A percentile compares a stretch with the other conserved stretches of the same genome.
Conservation (phyloP, 345 rosid species). For the Brassica carinata region DNA sequence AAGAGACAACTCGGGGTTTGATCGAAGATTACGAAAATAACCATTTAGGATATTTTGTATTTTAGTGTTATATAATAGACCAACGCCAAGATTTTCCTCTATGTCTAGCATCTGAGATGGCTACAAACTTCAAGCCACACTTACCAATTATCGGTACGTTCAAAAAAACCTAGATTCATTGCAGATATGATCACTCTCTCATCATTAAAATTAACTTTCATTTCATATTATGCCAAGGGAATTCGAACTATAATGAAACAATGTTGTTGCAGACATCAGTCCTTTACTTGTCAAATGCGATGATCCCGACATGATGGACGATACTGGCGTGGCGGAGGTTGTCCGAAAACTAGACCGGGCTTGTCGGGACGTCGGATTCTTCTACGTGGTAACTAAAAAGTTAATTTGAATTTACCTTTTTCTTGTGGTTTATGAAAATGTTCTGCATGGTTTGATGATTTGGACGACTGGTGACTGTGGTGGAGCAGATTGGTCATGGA, state of each 20-base stretch:
- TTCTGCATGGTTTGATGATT: constrained; percentile 5
- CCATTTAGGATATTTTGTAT: background rate
- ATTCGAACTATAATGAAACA: background rate
- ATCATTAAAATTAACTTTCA: background rate
- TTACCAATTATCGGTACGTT: constrained; percentile 28
- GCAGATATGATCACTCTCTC: background rate
- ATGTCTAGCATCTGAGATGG: constrained; percentile 11
- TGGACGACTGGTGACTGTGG: constrained; percentile 15
- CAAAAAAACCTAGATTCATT: background rate
- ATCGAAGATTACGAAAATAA: background rate
- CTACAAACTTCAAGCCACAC: constrained; percentile 5
- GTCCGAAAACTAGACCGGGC: constrained; percentile 66
- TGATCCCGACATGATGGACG: constrained; percentile 58
- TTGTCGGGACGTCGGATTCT: constrained; percentile 82
- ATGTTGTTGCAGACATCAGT: constrained; percentile 52
- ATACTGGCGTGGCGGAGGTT: constrained; percentile 58
- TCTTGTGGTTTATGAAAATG: background rate
- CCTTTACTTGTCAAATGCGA: constrained; percentile 57
- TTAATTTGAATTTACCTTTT: background rate
- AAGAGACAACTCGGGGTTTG: background rate
- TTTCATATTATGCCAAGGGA: background rate
- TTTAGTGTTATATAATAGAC: background rate
- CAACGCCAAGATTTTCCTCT: background rate
- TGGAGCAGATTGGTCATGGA: constrained; percentile 70
- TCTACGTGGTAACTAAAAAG: constrained; percentile 62